Percentiles rank a stretch among this genome's conserved stretches.
Evolutionary conservation across 2,329 filamentous ascomycete genomes (phyloP).

Genomic region (Volutella citrinella): DNA sequence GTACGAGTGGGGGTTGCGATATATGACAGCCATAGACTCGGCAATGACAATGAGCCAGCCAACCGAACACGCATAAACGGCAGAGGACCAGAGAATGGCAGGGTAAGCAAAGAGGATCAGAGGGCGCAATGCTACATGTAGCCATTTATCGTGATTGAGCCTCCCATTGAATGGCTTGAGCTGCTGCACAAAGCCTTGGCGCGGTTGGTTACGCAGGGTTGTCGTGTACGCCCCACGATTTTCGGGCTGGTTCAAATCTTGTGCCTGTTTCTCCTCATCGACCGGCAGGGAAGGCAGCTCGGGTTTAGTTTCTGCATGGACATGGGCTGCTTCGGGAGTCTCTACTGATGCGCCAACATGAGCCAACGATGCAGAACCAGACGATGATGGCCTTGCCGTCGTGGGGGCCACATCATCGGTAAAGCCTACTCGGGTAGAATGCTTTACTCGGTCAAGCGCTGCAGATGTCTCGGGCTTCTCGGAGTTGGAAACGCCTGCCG

Average conservation of each 20-base stretch:
- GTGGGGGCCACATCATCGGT: too few relatives aligned
- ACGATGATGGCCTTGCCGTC: too few relatives aligned
- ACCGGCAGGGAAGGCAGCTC: constrained; percentile 41
- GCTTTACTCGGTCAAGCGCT: too few relatives aligned
- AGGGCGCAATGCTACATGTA: constrained; percentile 72
- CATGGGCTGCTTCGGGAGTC: too few relatives aligned
- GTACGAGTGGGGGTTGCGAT: constrained; percentile 66
- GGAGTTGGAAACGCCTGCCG: too few relatives aligned
- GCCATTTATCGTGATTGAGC: constrained; percentile 74
- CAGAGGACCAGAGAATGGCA: constrained; percentile 80
- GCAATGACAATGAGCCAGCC: constrained; percentile 96
- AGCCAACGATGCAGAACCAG: too few relatives aligned
- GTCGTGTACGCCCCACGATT: constrained; percentile 62
- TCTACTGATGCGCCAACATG: too few relatives aligned
- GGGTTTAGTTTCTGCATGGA: too few relatives aligned
- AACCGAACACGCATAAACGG: constrained; percentile 82
- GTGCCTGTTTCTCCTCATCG: constrained; percentile 39
- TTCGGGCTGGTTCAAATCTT: constrained; percentile 31
- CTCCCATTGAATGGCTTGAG: constrained; percentile 77
- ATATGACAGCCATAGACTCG: constrained; percentile 80
- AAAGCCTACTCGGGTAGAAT: too few relatives aligned
- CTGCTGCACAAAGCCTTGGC: constrained; percentile 69
- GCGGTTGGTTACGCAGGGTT: constrained; percentile 62
- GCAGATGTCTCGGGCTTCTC: too few relatives aligned
- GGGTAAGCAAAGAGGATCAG: constrained; percentile 88